Evolutionary conservation across 768 basidiomycete species (phyloP).

Genomic region (Boletus subcaerulescens): DNA sequence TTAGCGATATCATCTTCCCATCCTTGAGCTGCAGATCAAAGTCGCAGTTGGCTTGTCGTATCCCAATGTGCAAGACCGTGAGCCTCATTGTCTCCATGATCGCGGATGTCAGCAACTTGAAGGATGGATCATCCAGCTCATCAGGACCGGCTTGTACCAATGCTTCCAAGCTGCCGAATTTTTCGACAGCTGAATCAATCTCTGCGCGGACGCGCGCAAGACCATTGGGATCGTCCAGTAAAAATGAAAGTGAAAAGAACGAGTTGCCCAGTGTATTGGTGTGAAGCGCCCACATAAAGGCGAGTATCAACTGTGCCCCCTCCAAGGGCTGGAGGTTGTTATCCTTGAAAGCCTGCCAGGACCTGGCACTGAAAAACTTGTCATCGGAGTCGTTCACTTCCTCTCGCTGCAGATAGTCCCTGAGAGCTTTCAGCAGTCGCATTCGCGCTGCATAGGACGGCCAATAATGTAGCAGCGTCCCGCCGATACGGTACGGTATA

Average conservation of each 20-base stretch:
- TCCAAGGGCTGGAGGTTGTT: constrained; percentile 16
- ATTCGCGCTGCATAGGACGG: constrained; percentile 17
- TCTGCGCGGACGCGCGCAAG: constrained; percentile 46
- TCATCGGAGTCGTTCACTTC: constrained; percentile 2
- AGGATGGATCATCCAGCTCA: constrained; percentile 15
- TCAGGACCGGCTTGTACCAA: constrained; percentile 12
- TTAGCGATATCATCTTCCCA: constrained; percentile 9
- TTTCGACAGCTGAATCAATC: constrained; percentile 34
- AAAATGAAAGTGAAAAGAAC: constrained; percentile 20
- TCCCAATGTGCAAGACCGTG: constrained; percentile 12
- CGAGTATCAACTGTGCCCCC: constrained; percentile 17
- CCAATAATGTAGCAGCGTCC: constrained; percentile 10
- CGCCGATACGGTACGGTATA: constrained; percentile 15
- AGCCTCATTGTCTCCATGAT: constrained; percentile 28
- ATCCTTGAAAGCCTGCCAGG: constrained; percentile 18
- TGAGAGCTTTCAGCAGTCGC: constrained; percentile 9
- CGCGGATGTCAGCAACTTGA: constrained; percentile 20
- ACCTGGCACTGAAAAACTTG: constrained; percentile 3
- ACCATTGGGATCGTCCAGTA: constrained; percentile 42
- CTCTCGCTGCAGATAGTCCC: constrained; percentile 12
- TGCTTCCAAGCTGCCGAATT: constrained; percentile 9
- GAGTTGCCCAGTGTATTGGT: constrained; percentile 21
- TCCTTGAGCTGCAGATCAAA: constrained; percentile 13
- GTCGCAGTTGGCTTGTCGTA: constrained; percentile 16
- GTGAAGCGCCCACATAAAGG: constrained; percentile 23